Base-by-base conservation (phyloP, 805 yeast genomes). In the Wickerhamiella galacta region DNA sequence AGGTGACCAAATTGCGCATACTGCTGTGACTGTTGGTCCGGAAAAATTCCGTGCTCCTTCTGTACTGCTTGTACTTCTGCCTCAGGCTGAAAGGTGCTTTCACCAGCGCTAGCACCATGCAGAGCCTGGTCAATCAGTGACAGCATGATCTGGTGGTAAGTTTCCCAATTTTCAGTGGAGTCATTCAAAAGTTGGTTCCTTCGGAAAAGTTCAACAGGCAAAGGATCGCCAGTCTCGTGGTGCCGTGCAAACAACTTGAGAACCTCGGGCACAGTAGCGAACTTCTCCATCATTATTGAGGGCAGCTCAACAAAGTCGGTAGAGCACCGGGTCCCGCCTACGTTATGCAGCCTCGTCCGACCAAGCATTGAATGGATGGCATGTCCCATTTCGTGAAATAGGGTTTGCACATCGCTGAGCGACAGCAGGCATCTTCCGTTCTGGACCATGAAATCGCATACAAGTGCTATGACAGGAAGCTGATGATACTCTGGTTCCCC, bases 341-440 rank as follows among this genome's bases (percentile, higher is more conserved):
- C 76, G 51, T 83, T 90, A 51, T 90, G 98, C 33, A 87, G 57
- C 27, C 75, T 64, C 0, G 98, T 90, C 40, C 87, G 66, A 0
- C 96, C 98, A 15, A 90, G 58, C 94, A 90, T 87, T 3, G 95
- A 81, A 53, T 90, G 98, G 70, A 90, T 78, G 1, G 96, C 96
- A 54, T 90, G 98, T 1, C 98, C 98, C 94, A 90, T 83, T 56
- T 90, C 98, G 55, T 90, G 98, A 59, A 90, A 90, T 14, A 90
- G 58, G 0, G 98, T 90, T 46, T 87, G 94, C 15, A 87, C 83
- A 47, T 90, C 96, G 36, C 65, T 68, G 36, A 80, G 61, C 9
- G 75, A 62, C 25, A 87, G 55, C 14, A 79, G 57, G 20, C 85
- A 73, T 16, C 70, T 66, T 8, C 53, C 46, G 11, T 40, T 26